These are phyloP conservation scores for Leucaena leucocephala DNA, from an alignment of 306 rosid genomes.

Conservation along the genomic window DNA sequence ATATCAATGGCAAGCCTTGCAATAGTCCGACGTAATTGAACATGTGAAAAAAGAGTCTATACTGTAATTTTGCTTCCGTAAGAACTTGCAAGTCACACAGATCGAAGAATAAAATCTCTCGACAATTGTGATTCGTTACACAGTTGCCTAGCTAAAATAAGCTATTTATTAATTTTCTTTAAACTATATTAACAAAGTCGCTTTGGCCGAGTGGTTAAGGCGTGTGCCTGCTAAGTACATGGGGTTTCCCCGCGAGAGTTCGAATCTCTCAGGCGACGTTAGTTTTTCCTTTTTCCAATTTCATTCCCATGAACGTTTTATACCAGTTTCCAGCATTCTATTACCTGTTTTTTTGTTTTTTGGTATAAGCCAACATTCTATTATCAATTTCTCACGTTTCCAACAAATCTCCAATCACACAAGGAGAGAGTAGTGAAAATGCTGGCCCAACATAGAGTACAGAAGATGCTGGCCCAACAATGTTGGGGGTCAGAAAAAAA, in stretches of 20 bases:
- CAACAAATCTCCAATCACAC: background rate
- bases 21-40: background rate
- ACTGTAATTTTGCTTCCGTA: background rate
- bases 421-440: too few relatives aligned
- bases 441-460: too few relatives aligned
- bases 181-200: constrained; percentile 13
- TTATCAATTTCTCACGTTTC: background rate
- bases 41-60: background rate
- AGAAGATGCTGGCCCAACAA: background rate
- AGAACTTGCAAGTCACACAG: too few relatives aligned
- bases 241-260: constrained; percentile 74
- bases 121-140: background rate
- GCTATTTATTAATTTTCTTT: too few relatives aligned
- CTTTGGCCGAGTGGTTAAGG: constrained; percentile 82
- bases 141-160: background rate
- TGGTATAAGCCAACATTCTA: too few relatives aligned
- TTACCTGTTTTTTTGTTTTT: too few relatives aligned
- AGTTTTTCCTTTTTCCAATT: background rate
- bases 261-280: constrained; percentile 70
- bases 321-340: background rate
- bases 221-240: constrained; percentile 78
- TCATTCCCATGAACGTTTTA: background rate
- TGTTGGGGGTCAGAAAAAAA: background rate
- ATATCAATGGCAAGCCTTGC: constrained; percentile 12
- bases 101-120: background rate